A percentile compares a stretch with the other conserved stretches of the same genome.
phyloP scores from a whole-genome alignment of 352 stramenopile genomes.

The Phytopythium sindhum region DNA sequence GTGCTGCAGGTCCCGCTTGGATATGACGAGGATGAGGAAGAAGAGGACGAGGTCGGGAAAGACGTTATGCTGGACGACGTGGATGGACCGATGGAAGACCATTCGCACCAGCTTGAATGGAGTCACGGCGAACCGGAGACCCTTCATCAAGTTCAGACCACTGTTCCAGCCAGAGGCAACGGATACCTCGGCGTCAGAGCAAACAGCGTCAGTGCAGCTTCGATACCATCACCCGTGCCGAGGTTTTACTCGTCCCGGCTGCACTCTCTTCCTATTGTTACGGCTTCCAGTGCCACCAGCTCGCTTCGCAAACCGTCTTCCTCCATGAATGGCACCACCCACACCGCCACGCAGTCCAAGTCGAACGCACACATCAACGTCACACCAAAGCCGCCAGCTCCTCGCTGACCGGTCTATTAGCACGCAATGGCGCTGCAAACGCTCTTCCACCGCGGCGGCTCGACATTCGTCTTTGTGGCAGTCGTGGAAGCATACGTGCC shows the following conservation, averaged over 20 bases:
- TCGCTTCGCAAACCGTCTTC: background rate
- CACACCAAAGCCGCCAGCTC: constrained; percentile 1
- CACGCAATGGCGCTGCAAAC: constrained; percentile 63
- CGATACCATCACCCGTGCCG: background rate
- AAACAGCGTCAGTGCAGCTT: background rate
- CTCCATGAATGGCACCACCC: background rate
- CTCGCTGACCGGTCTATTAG: constrained; percentile 14
- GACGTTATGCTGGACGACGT: background rate
- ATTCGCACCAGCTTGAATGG: background rate
- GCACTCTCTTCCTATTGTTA: background rate
- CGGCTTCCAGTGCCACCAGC: background rate
- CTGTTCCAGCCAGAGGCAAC: background rate
- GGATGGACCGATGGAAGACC: background rate
- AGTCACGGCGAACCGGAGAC: background rate
- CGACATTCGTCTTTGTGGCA: constrained; percentile 52
- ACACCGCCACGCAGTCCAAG: background rate
- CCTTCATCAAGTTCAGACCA: background rate
- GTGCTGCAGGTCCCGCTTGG: constrained; percentile 5
- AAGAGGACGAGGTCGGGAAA: background rate
- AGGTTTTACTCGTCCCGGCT: background rate
- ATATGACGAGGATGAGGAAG: background rate
- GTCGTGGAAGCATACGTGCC: constrained; percentile 62
- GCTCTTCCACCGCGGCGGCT: constrained; percentile 68
- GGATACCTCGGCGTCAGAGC: background rate
- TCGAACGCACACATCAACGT: background rate